These are phyloP conservation scores for Pseudogymnoascus sp. DNA, from an alignment of 2,329 filamentous ascomycete genomes.

Conservation along the genomic window DNA sequence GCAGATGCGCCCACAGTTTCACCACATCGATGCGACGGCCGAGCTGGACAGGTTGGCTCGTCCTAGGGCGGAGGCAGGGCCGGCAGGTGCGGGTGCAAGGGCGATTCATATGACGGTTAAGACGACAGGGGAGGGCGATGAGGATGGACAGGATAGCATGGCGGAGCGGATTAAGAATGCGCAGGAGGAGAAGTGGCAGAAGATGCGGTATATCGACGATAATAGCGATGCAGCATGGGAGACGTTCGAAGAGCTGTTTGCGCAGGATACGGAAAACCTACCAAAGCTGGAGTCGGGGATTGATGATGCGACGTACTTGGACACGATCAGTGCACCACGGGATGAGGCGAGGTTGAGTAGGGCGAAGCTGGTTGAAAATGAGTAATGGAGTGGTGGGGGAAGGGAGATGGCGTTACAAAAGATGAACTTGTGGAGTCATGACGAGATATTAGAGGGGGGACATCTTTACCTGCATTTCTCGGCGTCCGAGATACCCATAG, in stretches of 20 bases:
- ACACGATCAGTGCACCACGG: slow-evolving; percentile 49
- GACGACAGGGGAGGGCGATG: slow-evolving; percentile 59
- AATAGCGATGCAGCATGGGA: slow-evolving; percentile 68
- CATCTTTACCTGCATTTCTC: slow-evolving; percentile 9
- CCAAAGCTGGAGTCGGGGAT: slow-evolving; percentile 43
- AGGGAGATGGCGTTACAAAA: not conserved
- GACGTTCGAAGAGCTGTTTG: slow-evolving; percentile 64
- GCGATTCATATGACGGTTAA: slow-evolving; percentile 85
- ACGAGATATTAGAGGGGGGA: not conserved
- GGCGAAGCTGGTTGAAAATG: slow-evolving; percentile 7
- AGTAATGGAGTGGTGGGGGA: not conserved
- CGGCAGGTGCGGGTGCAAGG: slow-evolving; percentile 46
- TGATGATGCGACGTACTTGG: slow-evolving; percentile 51
- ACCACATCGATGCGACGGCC: slow-evolving; percentile 78
- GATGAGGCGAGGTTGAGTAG: slow-evolving; percentile 24
- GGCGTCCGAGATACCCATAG: slow-evolving; percentile 10
- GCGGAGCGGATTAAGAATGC: slow-evolving; percentile 67
- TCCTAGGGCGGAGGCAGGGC: slow-evolving; percentile 28
- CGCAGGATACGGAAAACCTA: slow-evolving; percentile 15
- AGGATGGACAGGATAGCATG: slow-evolving; percentile 60
- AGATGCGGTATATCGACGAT: slow-evolving; percentile 73
- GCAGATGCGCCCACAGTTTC: slow-evolving; percentile 83
- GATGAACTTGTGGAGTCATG: not conserved
- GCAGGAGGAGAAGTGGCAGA: slow-evolving; percentile 75
- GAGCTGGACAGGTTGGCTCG: slow-evolving; percentile 49